Conservation (phyloP, 768 basidiomycete species). For the Suillus plorans region DNA sequence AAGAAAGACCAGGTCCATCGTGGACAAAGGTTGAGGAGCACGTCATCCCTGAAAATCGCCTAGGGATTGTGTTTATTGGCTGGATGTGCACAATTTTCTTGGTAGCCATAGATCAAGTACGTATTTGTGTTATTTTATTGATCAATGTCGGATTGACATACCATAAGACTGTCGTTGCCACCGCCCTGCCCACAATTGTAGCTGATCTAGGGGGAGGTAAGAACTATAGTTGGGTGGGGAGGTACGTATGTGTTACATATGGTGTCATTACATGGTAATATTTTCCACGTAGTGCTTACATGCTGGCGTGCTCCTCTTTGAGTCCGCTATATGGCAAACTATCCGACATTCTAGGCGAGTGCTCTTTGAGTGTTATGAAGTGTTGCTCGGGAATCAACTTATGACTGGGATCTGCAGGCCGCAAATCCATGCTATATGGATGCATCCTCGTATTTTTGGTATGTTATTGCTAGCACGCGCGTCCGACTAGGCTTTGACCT, state of each 20-base stretch:
- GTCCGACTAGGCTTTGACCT: not conserved
- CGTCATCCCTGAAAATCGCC: slow-evolving; percentile 41
- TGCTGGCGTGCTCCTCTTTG: slow-evolving; percentile 43
- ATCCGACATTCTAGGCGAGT: slow-evolving; percentile 38
- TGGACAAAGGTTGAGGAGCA: slow-evolving; percentile 42
- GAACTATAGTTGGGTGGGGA: slow-evolving; percentile 52
- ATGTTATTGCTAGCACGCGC: slow-evolving; percentile 7
- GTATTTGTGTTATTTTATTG: not conserved
- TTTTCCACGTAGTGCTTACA: slow-evolving; percentile 37
- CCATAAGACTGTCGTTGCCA: slow-evolving; percentile 43
- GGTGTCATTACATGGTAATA: not conserved
- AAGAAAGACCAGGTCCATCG: slow-evolving; percentile 27
- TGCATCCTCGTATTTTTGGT: slow-evolving; percentile 38
- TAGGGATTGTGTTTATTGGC: slow-evolving; percentile 42
- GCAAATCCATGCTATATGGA: slow-evolving; percentile 38
- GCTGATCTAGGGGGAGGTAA: slow-evolving; percentile 42
- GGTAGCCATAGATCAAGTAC: slow-evolving; percentile 49
- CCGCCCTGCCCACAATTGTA: slow-evolving; percentile 51
- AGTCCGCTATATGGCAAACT: slow-evolving; percentile 50
- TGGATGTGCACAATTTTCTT: slow-evolving; percentile 44
- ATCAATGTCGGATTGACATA: not conserved
- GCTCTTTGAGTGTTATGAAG: not conserved
- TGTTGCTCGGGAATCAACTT: not conserved
- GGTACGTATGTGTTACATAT: slow-evolving; percentile 21
- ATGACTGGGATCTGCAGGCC: slow-evolving; percentile 21